These are phyloP conservation scores for Talaromyces funiculosus DNA, from an alignment of 2,329 filamentous ascomycete genomes.

Conservation along the genomic window DNA sequence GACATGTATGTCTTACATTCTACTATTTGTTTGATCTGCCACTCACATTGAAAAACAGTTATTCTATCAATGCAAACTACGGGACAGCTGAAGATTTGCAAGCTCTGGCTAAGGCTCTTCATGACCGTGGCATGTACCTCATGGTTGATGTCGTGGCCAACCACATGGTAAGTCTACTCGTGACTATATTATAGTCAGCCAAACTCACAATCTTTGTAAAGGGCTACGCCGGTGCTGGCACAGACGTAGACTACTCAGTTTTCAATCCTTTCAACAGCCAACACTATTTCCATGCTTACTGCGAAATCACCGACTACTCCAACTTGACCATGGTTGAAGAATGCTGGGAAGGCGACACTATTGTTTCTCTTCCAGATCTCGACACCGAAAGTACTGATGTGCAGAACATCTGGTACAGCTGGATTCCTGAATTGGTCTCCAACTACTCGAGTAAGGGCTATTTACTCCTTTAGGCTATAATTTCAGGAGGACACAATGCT, in stretches of 20 bases:
- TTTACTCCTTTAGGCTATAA: conserved; percentile 17
- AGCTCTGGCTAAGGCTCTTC: conserved; percentile 51
- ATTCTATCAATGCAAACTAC: conserved; percentile 53
- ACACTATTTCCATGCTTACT: conserved; percentile 58
- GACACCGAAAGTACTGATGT: conserved; percentile 51
- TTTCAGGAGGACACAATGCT: neutral
- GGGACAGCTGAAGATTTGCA: conserved; percentile 57
- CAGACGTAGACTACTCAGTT: conserved; percentile 48
- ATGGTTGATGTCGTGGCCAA: conserved; percentile 59
- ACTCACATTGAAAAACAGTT: conserved; percentile 22
- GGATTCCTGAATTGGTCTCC: conserved; percentile 53
- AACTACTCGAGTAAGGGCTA: conserved; percentile 60
- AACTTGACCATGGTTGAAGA: conserved; percentile 41
- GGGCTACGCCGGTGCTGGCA: conserved; percentile 43
- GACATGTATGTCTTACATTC: conserved; percentile 31
- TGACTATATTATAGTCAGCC: neutral
- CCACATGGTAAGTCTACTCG: conserved; percentile 39
- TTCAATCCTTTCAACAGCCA: conserved; percentile 52
- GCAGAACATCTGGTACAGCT: conserved; percentile 49
- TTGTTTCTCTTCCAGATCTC: conserved; percentile 57
- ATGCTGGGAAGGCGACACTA: conserved; percentile 54
- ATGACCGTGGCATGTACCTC: conserved; percentile 53
- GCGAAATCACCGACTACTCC: conserved; percentile 48
- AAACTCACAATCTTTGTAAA: conserved; percentile 8
- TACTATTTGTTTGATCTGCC: neutral